Evolutionary conservation across 306 rosid genomes (phyloP).

Genomic region (Cajanus cajan): DNA sequence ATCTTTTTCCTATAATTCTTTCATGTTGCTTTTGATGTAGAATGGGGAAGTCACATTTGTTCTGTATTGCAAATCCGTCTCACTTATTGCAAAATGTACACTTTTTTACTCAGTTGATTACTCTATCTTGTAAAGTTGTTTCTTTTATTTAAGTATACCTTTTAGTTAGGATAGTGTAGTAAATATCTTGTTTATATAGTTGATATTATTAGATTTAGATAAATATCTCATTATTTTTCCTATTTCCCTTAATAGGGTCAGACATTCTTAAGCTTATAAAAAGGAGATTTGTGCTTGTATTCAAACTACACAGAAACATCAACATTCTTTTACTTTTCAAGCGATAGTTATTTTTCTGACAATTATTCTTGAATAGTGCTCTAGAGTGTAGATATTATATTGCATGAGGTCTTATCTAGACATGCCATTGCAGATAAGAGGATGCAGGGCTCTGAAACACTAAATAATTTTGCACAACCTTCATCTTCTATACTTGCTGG

Average conservation of each 20-base stretch:
- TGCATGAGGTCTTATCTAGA: slow-evolving; percentile 54
- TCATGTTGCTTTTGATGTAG: slow-evolving; percentile 47
- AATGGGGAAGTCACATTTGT: slow-evolving; percentile 47
- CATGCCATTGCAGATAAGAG: slow-evolving; percentile 82
- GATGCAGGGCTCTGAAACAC: slow-evolving; percentile 57
- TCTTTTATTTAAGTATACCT: slow-evolving; percentile 14
- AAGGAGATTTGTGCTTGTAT: no score
- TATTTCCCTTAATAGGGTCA: no score
- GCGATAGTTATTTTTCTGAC: slow-evolving; percentile 21
- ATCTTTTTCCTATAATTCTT: slow-evolving; percentile 42
- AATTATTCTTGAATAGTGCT: slow-evolving; percentile 27
- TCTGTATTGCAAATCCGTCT: slow-evolving; percentile 38
- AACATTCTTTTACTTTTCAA: no score
- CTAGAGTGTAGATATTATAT: slow-evolving; percentile 27
- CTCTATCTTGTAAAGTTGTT: slow-evolving; percentile 18
- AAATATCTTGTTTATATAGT: no score
- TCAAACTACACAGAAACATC: no score
- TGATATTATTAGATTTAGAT: no score
- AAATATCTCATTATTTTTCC: no score
- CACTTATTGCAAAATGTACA: slow-evolving; percentile 30
- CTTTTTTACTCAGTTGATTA: slow-evolving; percentile 24
- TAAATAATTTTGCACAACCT: slow-evolving; percentile 38
- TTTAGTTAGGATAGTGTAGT: neutral
- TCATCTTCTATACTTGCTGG: slow-evolving; percentile 45
- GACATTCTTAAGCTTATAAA: no score